These are phyloP conservation scores for Letharia lupina DNA, from an alignment of 495 filamentous ascomycete genomes.

Conservation along the genomic window DNA sequence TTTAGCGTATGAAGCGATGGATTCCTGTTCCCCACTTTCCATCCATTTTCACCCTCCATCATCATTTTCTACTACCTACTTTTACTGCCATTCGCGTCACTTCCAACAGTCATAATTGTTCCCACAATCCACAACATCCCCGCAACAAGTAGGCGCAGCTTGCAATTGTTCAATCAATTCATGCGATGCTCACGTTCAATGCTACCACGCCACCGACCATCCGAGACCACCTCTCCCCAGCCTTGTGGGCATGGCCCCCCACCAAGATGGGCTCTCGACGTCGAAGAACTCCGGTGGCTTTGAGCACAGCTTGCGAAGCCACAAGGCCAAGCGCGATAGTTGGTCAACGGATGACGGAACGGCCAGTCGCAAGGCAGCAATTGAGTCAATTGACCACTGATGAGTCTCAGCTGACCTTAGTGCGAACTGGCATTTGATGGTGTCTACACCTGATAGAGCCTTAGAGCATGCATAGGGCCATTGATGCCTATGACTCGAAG, in stretches of 20 bases:
- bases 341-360: slow-evolving; percentile 1
- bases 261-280: background rate
- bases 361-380: slow-evolving; percentile 13
- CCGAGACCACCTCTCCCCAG: background rate
- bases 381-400: slow-evolving; percentile 16
- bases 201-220: background rate
- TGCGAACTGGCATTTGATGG: background rate
- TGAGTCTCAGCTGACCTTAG: background rate
- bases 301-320: background rate
- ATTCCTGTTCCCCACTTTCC: background rate
- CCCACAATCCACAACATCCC: background rate
- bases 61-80: no score
- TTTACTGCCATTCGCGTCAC: background rate
- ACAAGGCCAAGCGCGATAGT: slow-evolving; percentile 1
- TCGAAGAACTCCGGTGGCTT: background rate
- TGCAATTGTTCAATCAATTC: background rate
- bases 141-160: background rate
- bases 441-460: no score
- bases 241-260: background rate
- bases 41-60: background rate
- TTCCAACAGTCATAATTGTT: background rate
- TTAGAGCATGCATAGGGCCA: background rate
- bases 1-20: background rate
- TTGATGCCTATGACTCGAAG: slow-evolving; percentile 22
- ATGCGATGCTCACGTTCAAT: background rate